phyloP scores from a whole-genome alignment of 371 early-diverging fungal species.

The Mortierella sp. region DNA sequence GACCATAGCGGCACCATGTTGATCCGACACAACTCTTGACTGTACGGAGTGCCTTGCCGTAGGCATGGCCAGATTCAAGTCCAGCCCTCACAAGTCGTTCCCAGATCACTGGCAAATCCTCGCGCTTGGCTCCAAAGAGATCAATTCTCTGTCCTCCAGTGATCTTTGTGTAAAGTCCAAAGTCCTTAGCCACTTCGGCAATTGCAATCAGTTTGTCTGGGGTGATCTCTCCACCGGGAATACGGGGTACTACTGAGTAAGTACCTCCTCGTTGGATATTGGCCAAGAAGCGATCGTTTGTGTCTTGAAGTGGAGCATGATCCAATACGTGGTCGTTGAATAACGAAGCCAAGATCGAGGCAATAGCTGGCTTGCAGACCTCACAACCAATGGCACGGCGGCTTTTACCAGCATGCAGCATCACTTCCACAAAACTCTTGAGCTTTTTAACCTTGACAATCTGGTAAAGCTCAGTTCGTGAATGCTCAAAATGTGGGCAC shows the following conservation, averaged over 20 bases:
- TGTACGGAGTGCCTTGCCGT: slow-evolving; percentile 78
- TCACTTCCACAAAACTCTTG: slow-evolving; percentile 63
- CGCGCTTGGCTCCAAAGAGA: slow-evolving; percentile 73
- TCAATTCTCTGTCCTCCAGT: slow-evolving; percentile 78
- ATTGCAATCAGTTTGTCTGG: slow-evolving; percentile 73
- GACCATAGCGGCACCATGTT: slow-evolving; percentile 78
- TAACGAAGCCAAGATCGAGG: slow-evolving; percentile 75
- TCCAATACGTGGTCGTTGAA: slow-evolving; percentile 76
- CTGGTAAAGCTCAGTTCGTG: slow-evolving; percentile 73
- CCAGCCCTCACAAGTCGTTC: slow-evolving; percentile 72
- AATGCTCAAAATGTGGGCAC: slow-evolving; percentile 73
- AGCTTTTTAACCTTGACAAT: slow-evolving; percentile 70
- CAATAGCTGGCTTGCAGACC: slow-evolving; percentile 75
- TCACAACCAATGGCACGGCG: slow-evolving; percentile 63
- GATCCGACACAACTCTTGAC: slow-evolving; percentile 81
- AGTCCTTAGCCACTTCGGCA: slow-evolving; percentile 72
- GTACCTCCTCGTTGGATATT: slow-evolving; percentile 80
- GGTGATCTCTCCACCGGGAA: slow-evolving; percentile 77
- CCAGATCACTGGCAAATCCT: slow-evolving; percentile 77
- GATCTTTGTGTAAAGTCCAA: slow-evolving; percentile 74
- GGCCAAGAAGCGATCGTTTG: slow-evolving; percentile 79
- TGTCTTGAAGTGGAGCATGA: slow-evolving; percentile 71
- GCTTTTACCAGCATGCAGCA: slow-evolving; percentile 60
- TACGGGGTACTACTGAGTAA: slow-evolving; percentile 77
- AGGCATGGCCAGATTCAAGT: slow-evolving; percentile 79